Conservation (phyloP, 192 early-diverging fungal genomes). For the Coemansia sp. region DNA sequence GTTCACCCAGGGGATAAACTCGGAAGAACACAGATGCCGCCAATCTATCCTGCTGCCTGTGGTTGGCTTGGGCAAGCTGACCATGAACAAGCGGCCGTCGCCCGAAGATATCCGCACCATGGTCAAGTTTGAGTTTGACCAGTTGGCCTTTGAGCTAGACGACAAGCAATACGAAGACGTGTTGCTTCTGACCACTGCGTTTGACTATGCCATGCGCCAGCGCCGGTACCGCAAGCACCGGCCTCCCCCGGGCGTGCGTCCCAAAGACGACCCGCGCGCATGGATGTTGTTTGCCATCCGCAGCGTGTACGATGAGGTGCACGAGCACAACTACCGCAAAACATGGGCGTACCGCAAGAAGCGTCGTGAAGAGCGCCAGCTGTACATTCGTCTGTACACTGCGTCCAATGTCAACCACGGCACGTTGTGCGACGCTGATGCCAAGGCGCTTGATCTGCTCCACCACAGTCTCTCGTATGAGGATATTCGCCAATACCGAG, state of each 20-base stretch:
- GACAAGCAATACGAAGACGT: slow-evolving; percentile 85
- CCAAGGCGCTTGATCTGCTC: slow-evolving; percentile 58
- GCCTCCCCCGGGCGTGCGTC: slow-evolving; percentile 77
- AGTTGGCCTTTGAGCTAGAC: slow-evolving; percentile 86
- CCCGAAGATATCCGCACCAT: slow-evolving; percentile 58
- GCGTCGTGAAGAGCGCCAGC: slow-evolving; percentile 73
- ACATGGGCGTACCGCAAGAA: slow-evolving; percentile 81
- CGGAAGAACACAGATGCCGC: slow-evolving; percentile 21
- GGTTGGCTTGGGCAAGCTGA: slow-evolving; percentile 78
- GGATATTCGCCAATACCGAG: slow-evolving; percentile 85
- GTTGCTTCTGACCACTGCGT: slow-evolving; percentile 74
- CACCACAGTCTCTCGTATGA: slow-evolving; percentile 80
- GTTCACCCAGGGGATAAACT: slow-evolving; percentile 21
- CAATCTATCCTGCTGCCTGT: slow-evolving; percentile 92
- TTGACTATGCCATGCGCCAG: slow-evolving; percentile 76
- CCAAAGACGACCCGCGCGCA: slow-evolving; percentile 75
- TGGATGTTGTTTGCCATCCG: slow-evolving; percentile 80
- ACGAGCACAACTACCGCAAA: slow-evolving; percentile 77
- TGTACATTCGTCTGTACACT: slow-evolving; percentile 77
- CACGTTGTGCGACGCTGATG: slow-evolving; percentile 48
- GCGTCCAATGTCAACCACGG: slow-evolving; percentile 49
- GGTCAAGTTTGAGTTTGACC: slow-evolving; percentile 80
- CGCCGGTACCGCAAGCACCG: slow-evolving; percentile 84
- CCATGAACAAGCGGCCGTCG: slow-evolving; percentile 67
- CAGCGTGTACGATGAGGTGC: slow-evolving; percentile 82